phyloP scores from a whole-genome alignment of 2,329 filamentous ascomycete genomes.

The Plenodomus lindquistii region DNA sequence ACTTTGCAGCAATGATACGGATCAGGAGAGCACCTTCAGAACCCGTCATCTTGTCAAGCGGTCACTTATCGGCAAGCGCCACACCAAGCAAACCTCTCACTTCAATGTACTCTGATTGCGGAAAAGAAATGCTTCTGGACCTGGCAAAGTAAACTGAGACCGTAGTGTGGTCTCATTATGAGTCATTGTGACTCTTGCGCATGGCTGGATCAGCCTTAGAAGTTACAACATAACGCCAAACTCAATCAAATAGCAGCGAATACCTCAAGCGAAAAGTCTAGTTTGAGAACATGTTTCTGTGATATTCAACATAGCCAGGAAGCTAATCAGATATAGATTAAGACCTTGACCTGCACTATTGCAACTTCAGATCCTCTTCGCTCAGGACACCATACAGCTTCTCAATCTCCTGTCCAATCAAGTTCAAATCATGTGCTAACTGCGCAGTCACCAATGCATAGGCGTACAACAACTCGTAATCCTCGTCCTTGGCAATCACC shows the following conservation, averaged over 20 bases:
- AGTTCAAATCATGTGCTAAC: constrained; percentile 58
- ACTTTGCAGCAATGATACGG: too few species aligned
- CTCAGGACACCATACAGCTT: constrained; percentile 64
- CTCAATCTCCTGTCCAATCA: constrained; percentile 60
- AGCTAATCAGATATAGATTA: too few species aligned
- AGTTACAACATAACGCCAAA: too few species aligned
- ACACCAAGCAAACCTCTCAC: neutral
- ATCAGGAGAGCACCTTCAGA: neutral
- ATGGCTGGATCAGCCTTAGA: too few species aligned
- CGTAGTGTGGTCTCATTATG: too few species aligned
- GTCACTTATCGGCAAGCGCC: neutral
- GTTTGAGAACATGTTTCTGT: too few species aligned
- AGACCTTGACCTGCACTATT: constrained; percentile 18
- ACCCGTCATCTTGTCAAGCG: neutral
- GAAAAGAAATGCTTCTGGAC: too few species aligned
- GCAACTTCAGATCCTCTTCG: constrained; percentile 63
- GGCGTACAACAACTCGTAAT: constrained; percentile 91
- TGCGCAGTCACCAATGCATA: constrained; percentile 73
- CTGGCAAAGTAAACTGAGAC: too few species aligned
- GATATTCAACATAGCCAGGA: too few species aligned
- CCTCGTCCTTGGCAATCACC: constrained; percentile 66
- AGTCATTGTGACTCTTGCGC: too few species aligned
- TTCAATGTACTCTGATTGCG: neutral
- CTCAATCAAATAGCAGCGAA: too few species aligned
- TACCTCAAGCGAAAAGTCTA: too few species aligned